A percentile compares a stretch with the other conserved stretches of the same genome.
These are phyloP conservation scores for Plasmopara viticola DNA, from an alignment of 352 stramenopile genomes.

Conservation along the genomic window DNA sequence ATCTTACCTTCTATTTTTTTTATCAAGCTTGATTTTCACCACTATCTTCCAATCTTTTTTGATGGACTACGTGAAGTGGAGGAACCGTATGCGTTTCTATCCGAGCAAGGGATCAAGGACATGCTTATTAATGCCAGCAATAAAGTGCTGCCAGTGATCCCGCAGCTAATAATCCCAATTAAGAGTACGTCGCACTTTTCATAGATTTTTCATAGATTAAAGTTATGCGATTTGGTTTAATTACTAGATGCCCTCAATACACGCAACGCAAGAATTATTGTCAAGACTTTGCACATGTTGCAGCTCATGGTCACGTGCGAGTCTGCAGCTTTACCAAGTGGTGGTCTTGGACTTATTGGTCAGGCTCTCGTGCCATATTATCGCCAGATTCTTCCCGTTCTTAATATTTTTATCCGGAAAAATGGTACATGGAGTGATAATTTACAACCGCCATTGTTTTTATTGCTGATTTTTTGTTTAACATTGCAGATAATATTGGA, in stretches of 20 bases:
- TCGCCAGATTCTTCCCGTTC: constrained; percentile 93
- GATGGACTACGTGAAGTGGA: constrained; percentile 95
- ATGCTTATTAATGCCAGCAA: constrained; percentile 93
- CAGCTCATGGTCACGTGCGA: constrained; percentile 94
- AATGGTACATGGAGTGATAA: constrained; percentile 51
- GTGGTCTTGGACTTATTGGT: constrained; percentile 86
- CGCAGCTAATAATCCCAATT: constrained; percentile 97
- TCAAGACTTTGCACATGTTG: constrained; percentile 96
- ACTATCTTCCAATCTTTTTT: constrained; percentile 98
- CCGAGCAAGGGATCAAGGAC: constrained; percentile 95
- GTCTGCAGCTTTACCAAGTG: constrained; percentile 65
- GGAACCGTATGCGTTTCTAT: constrained; percentile 94
- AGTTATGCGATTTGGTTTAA: not conserved
- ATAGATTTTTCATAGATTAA: not conserved
- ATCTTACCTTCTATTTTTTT: not conserved
- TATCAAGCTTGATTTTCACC: constrained; percentile 93
- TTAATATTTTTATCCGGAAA: constrained; percentile 97
- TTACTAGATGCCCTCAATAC: constrained; percentile 88
- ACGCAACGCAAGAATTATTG: constrained; percentile 89
- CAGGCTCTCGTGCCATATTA: constrained; percentile 97
- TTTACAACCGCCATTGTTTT: too few relatives aligned
- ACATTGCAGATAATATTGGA: constrained; percentile 87
- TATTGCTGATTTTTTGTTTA: not conserved
- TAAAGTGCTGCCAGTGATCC: constrained; percentile 96
- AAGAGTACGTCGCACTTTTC: constrained; percentile 71